Conservation (phyloP, 192 early-diverging fungal species). For the Backusella tarrabulga region DNA sequence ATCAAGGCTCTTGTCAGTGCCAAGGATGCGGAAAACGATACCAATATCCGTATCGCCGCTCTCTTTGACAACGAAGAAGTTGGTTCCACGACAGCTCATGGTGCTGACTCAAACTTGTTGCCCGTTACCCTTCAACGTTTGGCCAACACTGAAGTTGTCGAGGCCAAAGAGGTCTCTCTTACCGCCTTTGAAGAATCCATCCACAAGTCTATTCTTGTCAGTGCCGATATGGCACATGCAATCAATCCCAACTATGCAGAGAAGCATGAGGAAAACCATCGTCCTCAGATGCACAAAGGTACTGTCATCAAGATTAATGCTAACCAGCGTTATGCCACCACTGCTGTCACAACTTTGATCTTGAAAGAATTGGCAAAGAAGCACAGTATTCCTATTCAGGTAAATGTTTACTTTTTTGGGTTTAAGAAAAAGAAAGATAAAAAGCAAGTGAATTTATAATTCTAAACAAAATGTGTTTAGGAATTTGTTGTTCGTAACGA, state of each 20-base stretch:
- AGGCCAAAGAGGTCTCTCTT: conserved; percentile 22
- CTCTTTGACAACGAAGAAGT: conserved; percentile 99
- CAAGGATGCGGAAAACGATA: conserved; percentile 55
- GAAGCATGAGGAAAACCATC: conserved; percentile 93
- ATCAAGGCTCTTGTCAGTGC: conserved; percentile 64
- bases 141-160: conserved; percentile 32
- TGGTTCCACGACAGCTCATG: conserved; percentile 89
- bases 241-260: conserved; percentile 89
- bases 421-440: too few relatives aligned
- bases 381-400: conserved; percentile 78
- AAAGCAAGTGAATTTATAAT: background rate
- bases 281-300: conserved; percentile 89
- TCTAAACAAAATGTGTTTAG: background rate
- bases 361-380: conserved; percentile 79
- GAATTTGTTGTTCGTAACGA: conserved; percentile 94
- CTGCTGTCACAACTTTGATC: conserved; percentile 67
- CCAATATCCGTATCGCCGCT: conserved; percentile 80
- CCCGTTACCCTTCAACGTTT: conserved; percentile 71
- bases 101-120: conserved; percentile 89
- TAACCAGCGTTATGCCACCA: conserved; percentile 90
- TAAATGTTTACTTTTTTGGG: conserved; percentile 15
- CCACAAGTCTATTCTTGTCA: conserved; percentile 83
- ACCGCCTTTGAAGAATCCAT: conserved; percentile 85
- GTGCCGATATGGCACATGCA: conserved; percentile 93
- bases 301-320: conserved; percentile 97